Percentiles rank a stretch among this genome's conserved stretches.
These are phyloP conservation scores for Penicillium sp. DNA, from an alignment of 2,329 filamentous ascomycete species.

Conservation along the genomic window DNA sequence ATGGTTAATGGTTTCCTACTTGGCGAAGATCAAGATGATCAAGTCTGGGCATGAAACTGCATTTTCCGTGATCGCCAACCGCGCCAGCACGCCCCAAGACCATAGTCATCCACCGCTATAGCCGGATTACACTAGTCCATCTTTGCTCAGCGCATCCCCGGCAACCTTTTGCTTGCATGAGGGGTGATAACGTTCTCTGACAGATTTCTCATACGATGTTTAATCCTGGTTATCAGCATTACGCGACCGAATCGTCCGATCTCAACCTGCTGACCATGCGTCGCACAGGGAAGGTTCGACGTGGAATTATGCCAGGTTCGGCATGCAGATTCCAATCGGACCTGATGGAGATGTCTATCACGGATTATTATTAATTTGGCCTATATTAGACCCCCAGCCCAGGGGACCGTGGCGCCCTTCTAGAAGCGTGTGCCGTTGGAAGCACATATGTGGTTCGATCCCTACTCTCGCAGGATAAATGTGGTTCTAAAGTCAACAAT, in stretches of 20 bases:
- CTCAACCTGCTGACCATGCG: constrained; percentile 8
- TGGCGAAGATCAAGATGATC: constrained; percentile 15
- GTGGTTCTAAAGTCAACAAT: neutral
- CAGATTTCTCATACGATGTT: constrained; percentile 6
- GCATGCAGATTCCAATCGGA: constrained; percentile 7
- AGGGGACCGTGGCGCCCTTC: constrained; percentile 7
- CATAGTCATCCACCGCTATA: constrained; percentile 11
- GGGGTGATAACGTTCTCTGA: constrained; percentile 6
- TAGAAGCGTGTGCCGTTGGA: constrained; percentile 17
- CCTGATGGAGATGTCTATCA: neutral
- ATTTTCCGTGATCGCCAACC: constrained; percentile 17
- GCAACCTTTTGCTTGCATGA: constrained; percentile 1
- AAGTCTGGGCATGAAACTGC: constrained; percentile 17
- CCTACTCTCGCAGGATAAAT: neutral
- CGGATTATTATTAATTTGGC: constrained; percentile 8
- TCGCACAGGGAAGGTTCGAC: neutral
- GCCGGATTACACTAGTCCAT: constrained; percentile 9
- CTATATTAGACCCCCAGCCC: neutral
- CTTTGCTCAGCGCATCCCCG: neutral
- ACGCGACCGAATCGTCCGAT: constrained; percentile 26
- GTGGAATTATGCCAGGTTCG: constrained; percentile 3
- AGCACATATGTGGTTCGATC: constrained; percentile 11
- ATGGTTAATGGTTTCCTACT: neutral
- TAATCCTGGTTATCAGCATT: constrained; percentile 21
- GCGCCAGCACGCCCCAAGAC: constrained; percentile 16